Evolutionary conservation across 805 yeast genomes (phyloP).

Genomic region (Candida silvatica): DNA sequence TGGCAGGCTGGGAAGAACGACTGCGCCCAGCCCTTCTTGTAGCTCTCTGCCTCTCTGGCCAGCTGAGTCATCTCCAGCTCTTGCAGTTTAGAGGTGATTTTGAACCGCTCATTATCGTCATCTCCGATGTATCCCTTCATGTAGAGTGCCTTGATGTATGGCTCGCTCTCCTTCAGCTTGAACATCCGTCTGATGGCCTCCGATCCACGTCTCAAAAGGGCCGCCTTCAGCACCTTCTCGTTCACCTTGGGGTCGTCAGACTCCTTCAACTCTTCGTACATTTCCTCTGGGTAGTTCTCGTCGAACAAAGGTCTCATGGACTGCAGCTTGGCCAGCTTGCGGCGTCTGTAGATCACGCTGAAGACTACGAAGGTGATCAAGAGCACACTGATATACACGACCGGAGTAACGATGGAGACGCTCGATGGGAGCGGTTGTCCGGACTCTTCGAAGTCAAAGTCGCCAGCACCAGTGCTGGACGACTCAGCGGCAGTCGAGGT

Average conservation of each 20-base stretch:
- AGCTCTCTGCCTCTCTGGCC: constrained; percentile 62
- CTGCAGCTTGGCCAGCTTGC: constrained; percentile 43
- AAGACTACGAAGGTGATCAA: constrained; percentile 60
- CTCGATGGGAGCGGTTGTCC: constrained; percentile 14
- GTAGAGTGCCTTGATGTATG: constrained; percentile 60
- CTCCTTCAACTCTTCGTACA: constrained; percentile 52
- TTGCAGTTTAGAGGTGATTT: constrained; percentile 66
- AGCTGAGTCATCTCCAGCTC: constrained; percentile 76
- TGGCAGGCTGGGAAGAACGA: constrained; percentile 69
- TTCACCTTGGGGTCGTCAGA: constrained; percentile 54
- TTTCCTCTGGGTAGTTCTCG: constrained; percentile 54
- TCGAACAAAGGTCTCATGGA: constrained; percentile 67
- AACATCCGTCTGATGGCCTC: constrained; percentile 82
- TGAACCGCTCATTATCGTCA: constrained; percentile 72
- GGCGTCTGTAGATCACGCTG: constrained; percentile 57
- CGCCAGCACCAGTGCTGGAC: neutral
- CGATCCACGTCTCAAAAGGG: constrained; percentile 55
- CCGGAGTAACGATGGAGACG: constrained; percentile 61
- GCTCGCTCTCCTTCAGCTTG: constrained; percentile 72
- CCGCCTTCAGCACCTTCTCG: constrained; percentile 42
- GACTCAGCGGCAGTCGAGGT: too few species aligned
- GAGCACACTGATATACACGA: constrained; percentile 65
- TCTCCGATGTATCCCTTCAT: constrained; percentile 91
- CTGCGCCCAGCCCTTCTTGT: constrained; percentile 76
- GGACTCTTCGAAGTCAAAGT: neutral